These are phyloP conservation scores for Erodium texanum DNA, from an alignment of 441 rosid species.

Conservation along the genomic window DNA sequence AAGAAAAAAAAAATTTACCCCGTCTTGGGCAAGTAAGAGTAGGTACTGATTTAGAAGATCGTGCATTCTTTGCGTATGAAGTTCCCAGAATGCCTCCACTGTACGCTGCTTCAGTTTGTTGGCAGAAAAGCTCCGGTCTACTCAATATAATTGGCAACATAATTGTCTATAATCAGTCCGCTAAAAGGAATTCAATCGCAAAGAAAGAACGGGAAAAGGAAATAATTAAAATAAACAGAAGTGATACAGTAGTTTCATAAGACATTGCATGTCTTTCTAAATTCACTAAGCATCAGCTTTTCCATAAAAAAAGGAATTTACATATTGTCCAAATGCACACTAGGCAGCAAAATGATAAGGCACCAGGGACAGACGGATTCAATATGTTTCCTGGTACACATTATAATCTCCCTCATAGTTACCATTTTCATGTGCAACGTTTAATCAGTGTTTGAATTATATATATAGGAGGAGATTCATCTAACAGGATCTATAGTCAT, in stretches of 20 bases:
- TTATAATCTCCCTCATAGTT: not conserved
- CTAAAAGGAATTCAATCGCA: not conserved
- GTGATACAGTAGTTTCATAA: not conserved
- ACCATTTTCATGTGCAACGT: not conserved
- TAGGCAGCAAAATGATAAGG: not conserved
- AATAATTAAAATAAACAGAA: not conserved
- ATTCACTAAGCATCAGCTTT: not conserved
- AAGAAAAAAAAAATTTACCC: constrained; percentile 36
- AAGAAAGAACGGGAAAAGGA: not conserved
- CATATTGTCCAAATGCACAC: not conserved
- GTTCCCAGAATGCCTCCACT: constrained; percentile 32
- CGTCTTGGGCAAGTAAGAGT: constrained; percentile 44
- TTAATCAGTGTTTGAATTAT: not conserved
- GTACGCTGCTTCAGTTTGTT: constrained; percentile 29
- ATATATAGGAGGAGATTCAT: not conserved
- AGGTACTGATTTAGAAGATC: constrained; percentile 46
- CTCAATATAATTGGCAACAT: constrained; percentile 30
- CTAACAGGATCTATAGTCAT: not conserved
- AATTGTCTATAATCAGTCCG: not conserved
- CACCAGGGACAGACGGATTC: not conserved
- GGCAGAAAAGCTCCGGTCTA: constrained; percentile 29
- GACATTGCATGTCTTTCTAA: not conserved
- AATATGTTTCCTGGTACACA: not conserved
- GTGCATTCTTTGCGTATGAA: constrained; percentile 41
- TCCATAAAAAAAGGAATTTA: not conserved